Conservation (phyloP, 495 filamentous ascomycete species). For the Darksidea phi region DNA sequence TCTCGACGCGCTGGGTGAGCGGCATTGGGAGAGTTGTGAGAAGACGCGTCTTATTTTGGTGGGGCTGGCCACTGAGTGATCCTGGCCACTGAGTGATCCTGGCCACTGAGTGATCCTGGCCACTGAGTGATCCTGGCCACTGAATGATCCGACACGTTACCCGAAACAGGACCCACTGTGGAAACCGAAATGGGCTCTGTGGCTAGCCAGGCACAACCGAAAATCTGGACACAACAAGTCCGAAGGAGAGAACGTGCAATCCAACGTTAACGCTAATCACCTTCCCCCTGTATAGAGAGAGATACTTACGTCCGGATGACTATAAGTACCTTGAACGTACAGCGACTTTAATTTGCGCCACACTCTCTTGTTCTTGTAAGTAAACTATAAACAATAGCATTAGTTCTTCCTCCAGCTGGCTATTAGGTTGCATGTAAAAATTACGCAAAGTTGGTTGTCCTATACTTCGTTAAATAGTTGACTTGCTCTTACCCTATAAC, state of each 20-base stretch:
- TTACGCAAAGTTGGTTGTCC: slow-evolving; percentile 12
- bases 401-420: not conserved
- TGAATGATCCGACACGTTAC: too few species aligned
- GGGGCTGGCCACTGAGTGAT: not conserved
- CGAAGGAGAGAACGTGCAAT: too few species aligned
- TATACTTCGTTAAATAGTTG: not conserved
- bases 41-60: not conserved
- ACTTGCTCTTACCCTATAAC: slow-evolving; percentile 5
- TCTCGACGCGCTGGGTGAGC: too few species aligned
- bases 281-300: slow-evolving; percentile 3
- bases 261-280: not conserved
- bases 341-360: slow-evolving; percentile 6
- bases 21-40: too few species aligned
- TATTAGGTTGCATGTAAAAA: slow-evolving; percentile 3
- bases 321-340: slow-evolving; percentile 6
- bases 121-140: too few species aligned
- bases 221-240: too few species aligned
- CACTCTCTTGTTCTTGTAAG: not conserved
- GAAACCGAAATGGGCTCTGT: too few species aligned
- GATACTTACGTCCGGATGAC: slow-evolving; percentile 7
- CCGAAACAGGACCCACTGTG: too few species aligned
- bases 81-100: not conserved
- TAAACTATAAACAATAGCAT: not conserved
- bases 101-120: not conserved
- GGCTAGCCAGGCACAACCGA: too few species aligned